phyloP scores from a whole-genome alignment of 306 rosid species.

The Cyamopsis tetragonoloba region DNA sequence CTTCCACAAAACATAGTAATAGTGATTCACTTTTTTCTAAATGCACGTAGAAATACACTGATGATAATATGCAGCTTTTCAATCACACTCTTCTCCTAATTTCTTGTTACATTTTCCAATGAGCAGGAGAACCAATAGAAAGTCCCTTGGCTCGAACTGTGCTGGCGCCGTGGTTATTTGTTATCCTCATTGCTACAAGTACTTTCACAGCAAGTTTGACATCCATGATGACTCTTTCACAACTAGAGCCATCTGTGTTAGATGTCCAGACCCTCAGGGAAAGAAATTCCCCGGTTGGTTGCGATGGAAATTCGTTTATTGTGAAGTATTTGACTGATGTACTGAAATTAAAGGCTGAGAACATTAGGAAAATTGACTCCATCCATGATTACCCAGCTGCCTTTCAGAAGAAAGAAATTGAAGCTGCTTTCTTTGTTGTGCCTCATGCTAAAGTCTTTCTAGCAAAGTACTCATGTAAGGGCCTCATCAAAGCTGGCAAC shows the following conservation, averaged over 20 bases:
- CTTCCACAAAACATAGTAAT: neutral
- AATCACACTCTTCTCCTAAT: neutral
- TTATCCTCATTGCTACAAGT: slow-evolving; percentile 39
- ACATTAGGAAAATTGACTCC: slow-evolving; percentile 30
- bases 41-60: neutral
- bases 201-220: slow-evolving; percentile 61
- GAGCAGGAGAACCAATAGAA: slow-evolving; percentile 43
- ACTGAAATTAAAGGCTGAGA: slow-evolving; percentile 30
- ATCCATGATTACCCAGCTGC: slow-evolving; percentile 47
- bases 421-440: slow-evolving; percentile 56
- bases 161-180: slow-evolving; percentile 61
- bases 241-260: slow-evolving; percentile 42
- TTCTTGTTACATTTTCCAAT: neutral
- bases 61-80: neutral
- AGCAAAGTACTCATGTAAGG: slow-evolving; percentile 47
- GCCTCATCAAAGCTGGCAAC: slow-evolving; percentile 34
- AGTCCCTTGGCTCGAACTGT: slow-evolving; percentile 48
- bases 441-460: slow-evolving; percentile 72
- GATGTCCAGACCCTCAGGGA: slow-evolving; percentile 39
- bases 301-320: slow-evolving; percentile 51
- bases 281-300: slow-evolving; percentile 47
- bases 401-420: slow-evolving; percentile 41
- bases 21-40: neutral
- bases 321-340: slow-evolving; percentile 32
- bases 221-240: slow-evolving; percentile 48